Evolutionary conservation across 2,329 filamentous ascomycete genomes (phyloP).

Genomic region (Phialemonium atrogriseum): DNA sequence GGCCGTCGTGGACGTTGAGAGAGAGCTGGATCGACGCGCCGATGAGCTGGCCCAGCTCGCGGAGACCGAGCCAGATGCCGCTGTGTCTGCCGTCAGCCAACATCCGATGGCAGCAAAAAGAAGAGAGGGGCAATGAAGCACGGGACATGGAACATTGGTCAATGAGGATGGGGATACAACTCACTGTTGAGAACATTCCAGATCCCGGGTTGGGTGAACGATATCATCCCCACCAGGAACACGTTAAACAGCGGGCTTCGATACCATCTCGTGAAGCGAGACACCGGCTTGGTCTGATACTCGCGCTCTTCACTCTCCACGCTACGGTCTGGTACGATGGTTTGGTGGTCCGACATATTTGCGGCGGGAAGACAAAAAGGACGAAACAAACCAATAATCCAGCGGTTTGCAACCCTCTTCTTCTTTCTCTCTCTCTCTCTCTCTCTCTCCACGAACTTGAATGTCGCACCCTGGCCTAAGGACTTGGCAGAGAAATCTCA

Average conservation of each 20-base stretch:
- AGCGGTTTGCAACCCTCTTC: too few relatives aligned
- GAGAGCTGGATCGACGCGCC: constrained; percentile 41
- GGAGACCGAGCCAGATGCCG: constrained; percentile 44
- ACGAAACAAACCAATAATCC: too few relatives aligned
- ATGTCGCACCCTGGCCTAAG: too few relatives aligned
- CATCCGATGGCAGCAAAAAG: too few relatives aligned
- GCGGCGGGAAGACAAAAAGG: too few relatives aligned
- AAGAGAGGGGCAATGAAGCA: too few relatives aligned
- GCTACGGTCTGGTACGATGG: constrained; percentile 4
- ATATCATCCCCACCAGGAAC: constrained; percentile 32
- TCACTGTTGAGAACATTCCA: constrained; percentile 37
- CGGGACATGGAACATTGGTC: background rate
- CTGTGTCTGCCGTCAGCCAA: constrained; percentile 32
- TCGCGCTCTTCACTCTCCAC: constrained; percentile 6
- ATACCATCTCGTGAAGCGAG: constrained; percentile 26
- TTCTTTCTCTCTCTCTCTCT: too few relatives aligned
- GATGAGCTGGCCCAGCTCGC: constrained; percentile 43
- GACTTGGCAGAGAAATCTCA: too few relatives aligned
- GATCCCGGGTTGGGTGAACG: constrained; percentile 37
- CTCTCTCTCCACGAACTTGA: too few relatives aligned
- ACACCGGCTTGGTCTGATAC: constrained; percentile 14
- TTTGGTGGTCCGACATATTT: too few relatives aligned
- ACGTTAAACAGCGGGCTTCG: constrained; percentile 38
- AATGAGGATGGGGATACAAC: background rate
- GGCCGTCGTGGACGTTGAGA: constrained; percentile 33